A percentile compares a stretch with the other conserved stretches of the same genome.
Evolutionary conservation across 106 monocot genomes (phyloP).

Genomic region (Acanthochlamys bracteata): DNA sequence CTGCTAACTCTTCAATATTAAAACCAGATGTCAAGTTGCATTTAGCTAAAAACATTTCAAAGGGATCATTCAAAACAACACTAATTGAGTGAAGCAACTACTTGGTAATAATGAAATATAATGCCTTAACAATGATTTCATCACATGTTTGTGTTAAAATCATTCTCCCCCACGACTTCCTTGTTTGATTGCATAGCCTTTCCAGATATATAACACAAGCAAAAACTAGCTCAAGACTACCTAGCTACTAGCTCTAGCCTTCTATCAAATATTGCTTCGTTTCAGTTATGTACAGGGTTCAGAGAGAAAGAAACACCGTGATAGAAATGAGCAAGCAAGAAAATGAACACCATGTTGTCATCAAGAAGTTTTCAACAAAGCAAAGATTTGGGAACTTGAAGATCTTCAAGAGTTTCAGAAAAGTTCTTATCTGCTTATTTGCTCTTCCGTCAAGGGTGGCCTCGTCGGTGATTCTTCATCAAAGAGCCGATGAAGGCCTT

Average conservation of each 20-base stretch:
- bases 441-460: conserved; percentile 6
- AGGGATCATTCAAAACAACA: background rate
- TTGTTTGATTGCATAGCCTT: background rate
- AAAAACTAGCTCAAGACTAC: background rate
- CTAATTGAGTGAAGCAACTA: background rate
- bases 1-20: background rate
- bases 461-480: background rate
- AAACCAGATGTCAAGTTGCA: background rate
- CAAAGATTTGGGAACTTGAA: conserved; percentile 18
- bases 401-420: conserved; percentile 21
- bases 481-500: background rate
- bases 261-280: background rate
- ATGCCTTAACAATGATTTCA: background rate
- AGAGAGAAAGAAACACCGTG: conserved; percentile 11
- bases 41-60: background rate
- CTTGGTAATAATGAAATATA: background rate
- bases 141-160: background rate
- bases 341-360: background rate
- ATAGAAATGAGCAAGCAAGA: background rate
- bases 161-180: background rate
- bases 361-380: conserved; percentile 1
- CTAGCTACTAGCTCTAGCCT: background rate
- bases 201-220: background rate
- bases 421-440: conserved; percentile 25
- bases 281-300: conserved; percentile 6